Conservation (phyloP, 257 asterid genomes). For the Nicotiana noctiflora region DNA sequence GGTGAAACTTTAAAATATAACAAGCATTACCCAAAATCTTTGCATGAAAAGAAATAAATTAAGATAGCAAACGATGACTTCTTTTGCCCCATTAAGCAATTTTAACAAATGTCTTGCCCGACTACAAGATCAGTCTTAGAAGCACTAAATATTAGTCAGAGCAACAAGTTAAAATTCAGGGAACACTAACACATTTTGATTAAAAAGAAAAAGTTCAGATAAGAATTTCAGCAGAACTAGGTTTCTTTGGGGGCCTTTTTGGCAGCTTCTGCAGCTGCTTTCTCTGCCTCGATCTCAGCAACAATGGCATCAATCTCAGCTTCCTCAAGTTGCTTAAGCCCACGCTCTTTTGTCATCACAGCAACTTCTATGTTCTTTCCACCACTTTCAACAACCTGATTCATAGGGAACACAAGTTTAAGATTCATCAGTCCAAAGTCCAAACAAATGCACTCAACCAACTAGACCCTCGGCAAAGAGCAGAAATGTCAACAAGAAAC, state of each 20-base stretch:
- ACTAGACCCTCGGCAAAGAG: background rate
- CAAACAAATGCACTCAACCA: background rate
- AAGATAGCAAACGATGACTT: background rate
- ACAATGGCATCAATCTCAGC: conserved; percentile 86
- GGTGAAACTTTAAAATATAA: background rate
- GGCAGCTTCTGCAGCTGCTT: conserved; percentile 98
- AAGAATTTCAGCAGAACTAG: conserved; percentile 18
- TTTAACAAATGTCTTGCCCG: background rate
- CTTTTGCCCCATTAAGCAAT: background rate
- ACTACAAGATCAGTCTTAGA: background rate
- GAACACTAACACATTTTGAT: conserved; percentile 12
- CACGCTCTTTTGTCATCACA: conserved; percentile 78
- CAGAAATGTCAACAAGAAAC: background rate
- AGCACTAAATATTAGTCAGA: background rate
- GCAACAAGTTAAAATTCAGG: background rate
- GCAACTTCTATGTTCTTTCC: conserved; percentile 98
- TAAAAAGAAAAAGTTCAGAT: background rate
- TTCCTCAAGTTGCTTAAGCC: conserved; percentile 83
- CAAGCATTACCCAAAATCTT: background rate
- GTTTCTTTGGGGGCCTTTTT: conserved; percentile 69
- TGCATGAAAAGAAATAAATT: background rate
- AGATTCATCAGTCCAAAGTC: background rate
- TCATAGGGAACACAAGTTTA: background rate
- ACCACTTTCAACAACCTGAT: conserved; percentile 92
- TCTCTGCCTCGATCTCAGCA: conserved; percentile 85